A percentile compares a stretch with the other conserved stretches of the same genome.
Evolutionary conservation across 176 grass and related monocot species (phyloP).

Genomic region (Raddia guianensis): DNA sequence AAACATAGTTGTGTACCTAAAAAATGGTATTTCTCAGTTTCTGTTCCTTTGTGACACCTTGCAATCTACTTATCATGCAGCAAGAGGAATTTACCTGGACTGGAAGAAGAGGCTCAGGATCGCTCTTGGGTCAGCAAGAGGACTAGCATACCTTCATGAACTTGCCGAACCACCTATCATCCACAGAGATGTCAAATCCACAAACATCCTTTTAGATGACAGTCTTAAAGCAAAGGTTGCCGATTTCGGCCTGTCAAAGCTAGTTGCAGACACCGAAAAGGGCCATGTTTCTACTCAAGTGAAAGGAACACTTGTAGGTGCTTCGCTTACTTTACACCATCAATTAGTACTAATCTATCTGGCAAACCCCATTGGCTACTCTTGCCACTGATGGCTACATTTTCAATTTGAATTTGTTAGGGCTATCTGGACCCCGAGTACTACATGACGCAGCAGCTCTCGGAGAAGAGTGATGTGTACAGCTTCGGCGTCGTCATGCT

Average conservation of each 20-base stretch:
- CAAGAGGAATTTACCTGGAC: slow-evolving; percentile 60
- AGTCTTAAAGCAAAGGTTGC: slow-evolving; percentile 81
- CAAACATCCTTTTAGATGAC: slow-evolving; percentile 88
- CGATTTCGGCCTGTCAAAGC: slow-evolving; percentile 88
- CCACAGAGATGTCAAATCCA: slow-evolving; percentile 92
- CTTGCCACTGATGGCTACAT: slow-evolving; percentile 2
- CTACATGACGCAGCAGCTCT: slow-evolving; percentile 88
- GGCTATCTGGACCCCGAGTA: slow-evolving; percentile 93
- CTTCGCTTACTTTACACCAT: background rate
- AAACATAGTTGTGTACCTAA: background rate
- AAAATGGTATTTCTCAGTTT: background rate
- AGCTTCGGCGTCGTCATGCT: slow-evolving; percentile 87
- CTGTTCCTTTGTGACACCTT: slow-evolving; percentile 16
- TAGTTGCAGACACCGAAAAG: slow-evolving; percentile 61
- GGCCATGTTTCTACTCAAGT: slow-evolving; percentile 87
- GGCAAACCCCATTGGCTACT: background rate
- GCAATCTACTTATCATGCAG: slow-evolving; percentile 41
- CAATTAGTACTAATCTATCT: background rate
- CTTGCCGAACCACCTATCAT: slow-evolving; percentile 84
- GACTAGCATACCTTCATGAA: slow-evolving; percentile 86
- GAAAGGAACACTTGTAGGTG: slow-evolving; percentile 80
- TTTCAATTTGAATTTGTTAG: slow-evolving; percentile 29
- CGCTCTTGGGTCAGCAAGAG: slow-evolving; percentile 78
- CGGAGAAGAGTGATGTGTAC: slow-evolving; percentile 84
- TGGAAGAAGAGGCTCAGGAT: slow-evolving; percentile 81